A percentile compares a stretch with the other conserved stretches of the same genome.
Conservation (phyloP, 176 grass and related monocot species). For the Hsuehochloa calcarea region DNA sequence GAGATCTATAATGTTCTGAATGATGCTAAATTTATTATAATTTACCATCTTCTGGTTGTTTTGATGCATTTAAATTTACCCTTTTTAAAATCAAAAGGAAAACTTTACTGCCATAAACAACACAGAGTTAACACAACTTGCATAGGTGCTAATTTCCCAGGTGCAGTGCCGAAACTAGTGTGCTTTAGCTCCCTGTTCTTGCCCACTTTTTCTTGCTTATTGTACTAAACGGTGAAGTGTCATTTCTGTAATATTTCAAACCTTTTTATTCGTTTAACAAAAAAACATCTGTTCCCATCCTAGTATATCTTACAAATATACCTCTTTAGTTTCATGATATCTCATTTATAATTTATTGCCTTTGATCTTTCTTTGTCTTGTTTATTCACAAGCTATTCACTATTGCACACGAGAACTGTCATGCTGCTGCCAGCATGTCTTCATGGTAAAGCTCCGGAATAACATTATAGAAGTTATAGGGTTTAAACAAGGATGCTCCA, state of each 20-base stretch:
- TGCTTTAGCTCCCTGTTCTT: neutral
- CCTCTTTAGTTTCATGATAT: neutral
- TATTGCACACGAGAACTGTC: neutral
- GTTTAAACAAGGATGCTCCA: conserved; percentile 16
- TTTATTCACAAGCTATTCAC: neutral
- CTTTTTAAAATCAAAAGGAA: neutral
- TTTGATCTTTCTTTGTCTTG: neutral
- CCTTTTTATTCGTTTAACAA: neutral
- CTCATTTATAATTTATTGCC: neutral
- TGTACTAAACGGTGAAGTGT: neutral
- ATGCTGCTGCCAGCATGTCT: neutral
- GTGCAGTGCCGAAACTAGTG: neutral
- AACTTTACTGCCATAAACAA: neutral
- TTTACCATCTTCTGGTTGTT: neutral
- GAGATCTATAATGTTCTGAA: conserved; percentile 7
- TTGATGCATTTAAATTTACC: neutral
- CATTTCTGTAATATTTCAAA: neutral
- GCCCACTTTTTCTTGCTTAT: neutral
- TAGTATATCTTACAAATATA: neutral
- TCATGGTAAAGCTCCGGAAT: neutral
- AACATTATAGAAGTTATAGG: neutral
- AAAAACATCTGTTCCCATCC: neutral
- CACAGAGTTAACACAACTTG: neutral
- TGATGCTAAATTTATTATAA: neutral
- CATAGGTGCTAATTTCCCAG: neutral